Evolutionary conservation across 192 early-diverging fungal species (phyloP), one percentile per base, ranked within the genome.

Genomic region (Chytriomyces hyalinus): DNA sequence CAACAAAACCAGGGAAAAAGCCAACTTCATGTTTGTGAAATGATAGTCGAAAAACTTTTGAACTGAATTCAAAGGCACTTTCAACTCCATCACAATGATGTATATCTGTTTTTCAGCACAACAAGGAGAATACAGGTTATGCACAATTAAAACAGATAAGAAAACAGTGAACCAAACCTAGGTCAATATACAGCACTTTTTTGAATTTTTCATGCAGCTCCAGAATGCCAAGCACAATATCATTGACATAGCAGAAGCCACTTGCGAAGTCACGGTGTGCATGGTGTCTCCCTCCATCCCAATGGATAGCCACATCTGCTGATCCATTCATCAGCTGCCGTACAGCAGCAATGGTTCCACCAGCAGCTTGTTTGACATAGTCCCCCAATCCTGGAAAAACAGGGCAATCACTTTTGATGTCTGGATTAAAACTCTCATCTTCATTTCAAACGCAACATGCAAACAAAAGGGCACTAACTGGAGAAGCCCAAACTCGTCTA

Each of bases 171-270:
- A 84, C 74, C 49, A 78, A 67, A 61, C 59, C 73, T 20, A 88
- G 70, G 65, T 88, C 87, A 10, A 88, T 73, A 73, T 87, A 87
- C 65, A 88, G 61, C 6, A 88, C 84, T 24, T 83, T 65, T 22
- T 53, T 11, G 28, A 82, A 85, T 11, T 60, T 46, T 7, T 57
- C 22, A 46, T 80, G 83, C 24, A 96, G 78, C 72, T 94, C 89
- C 76, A 95, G 73, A 20, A 94, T 91, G 8, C 90, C 92, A 53
- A 97, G 75, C 0, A 97, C 95, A 83, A 97, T 96, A 70, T 98
- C 95, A 82, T 96, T 97, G 50, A 96, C 93, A 78, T 93, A 98
- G 83, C 96, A 98, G 78, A 97, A 98, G 0, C 95, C 96, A 20
- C 91, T 91, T n/a, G 95, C 95, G 92, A 91, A 57, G 86, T 91